Conservation (phyloP, 2,329 filamentous ascomycete genomes). For the Exophiala alcalophila region DNA sequence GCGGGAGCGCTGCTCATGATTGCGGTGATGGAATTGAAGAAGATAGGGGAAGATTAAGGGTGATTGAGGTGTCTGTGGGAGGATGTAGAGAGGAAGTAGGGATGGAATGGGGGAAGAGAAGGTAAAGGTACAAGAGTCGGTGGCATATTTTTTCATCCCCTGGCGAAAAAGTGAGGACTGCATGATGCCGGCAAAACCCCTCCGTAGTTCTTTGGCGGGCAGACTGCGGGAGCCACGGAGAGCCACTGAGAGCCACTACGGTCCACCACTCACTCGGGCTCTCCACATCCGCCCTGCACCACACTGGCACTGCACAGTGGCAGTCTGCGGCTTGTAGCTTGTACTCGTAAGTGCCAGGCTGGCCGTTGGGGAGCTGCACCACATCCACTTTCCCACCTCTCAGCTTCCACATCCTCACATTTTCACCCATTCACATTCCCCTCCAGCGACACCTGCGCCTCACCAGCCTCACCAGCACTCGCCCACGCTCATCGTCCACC, state of each 20-base stretch:
- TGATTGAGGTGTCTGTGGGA: neutral
- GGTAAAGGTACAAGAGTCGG: constrained; percentile 7
- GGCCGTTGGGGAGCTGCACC: too few relatives aligned
- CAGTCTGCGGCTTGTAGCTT: too few relatives aligned
- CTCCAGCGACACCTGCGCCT: neutral
- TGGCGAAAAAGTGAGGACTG: neutral
- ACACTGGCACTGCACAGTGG: too few relatives aligned
- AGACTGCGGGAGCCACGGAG: too few relatives aligned
- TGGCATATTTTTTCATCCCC: constrained; percentile 13
- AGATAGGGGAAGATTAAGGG: neutral
- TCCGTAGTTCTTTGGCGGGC: too few relatives aligned
- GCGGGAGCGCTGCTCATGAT: constrained; percentile 69
- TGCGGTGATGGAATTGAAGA: constrained; percentile 2
- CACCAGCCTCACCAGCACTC: neutral
- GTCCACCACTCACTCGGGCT: neutral
- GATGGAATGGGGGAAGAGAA: constrained; percentile 1
- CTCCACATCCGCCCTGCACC: neutral
- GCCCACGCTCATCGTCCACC: constrained; percentile 4
- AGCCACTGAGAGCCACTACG: neutral
- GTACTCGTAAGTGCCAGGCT: too few relatives aligned
- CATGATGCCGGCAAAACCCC: constrained; percentile 10
- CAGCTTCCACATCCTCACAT: neutral
- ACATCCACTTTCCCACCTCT: neutral
- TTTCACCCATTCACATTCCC: constrained; percentile 3
- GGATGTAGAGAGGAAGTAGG: constrained; percentile 1